These are phyloP conservation scores for Phytophthora multivora DNA, from an alignment of 352 stramenopile genomes.

Conservation along the genomic window DNA sequence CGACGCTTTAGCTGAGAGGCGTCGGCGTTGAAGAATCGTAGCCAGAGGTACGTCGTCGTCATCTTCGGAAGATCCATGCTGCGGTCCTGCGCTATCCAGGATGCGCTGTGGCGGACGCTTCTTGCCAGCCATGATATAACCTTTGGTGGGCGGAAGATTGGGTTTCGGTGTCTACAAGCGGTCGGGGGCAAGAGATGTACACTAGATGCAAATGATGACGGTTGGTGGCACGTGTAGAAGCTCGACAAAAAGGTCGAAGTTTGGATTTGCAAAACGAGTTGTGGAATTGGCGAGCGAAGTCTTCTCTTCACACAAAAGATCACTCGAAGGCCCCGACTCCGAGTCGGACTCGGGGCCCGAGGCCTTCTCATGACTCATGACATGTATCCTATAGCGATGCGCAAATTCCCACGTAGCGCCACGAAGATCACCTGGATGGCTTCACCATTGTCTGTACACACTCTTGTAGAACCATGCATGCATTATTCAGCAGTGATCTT, in stretches of 20 bases:
- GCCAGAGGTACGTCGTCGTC: slow-evolving; percentile 32
- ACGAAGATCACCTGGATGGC: too few species aligned
- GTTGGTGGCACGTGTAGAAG: slow-evolving; percentile 25
- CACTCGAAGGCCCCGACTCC: too few species aligned
- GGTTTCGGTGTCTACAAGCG: slow-evolving; percentile 11
- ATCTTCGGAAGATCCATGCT: slow-evolving; percentile 10
- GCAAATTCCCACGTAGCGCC: too few species aligned
- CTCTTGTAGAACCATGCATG: too few species aligned
- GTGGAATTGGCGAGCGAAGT: neutral
- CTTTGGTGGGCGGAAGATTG: slow-evolving; percentile 7
- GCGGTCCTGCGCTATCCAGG: neutral
- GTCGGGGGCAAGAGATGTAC: slow-evolving; percentile 15
- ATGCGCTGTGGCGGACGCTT: neutral
- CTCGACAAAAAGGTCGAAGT: neutral
- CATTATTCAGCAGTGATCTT: too few species aligned
- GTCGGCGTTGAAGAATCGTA: slow-evolving; percentile 23
- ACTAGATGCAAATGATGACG: slow-evolving; percentile 12
- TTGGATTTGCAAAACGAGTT: neutral
- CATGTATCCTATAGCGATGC: too few species aligned
- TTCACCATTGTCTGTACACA: too few species aligned
- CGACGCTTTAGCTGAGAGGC: slow-evolving; percentile 1
- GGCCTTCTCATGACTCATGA: too few species aligned
- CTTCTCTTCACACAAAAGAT: too few species aligned
- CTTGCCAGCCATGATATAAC: slow-evolving; percentile 21
- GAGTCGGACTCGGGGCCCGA: too few species aligned